Percentiles rank a stretch among this genome's conserved stretches.
phyloP scores from a whole-genome alignment of 208 protist species.

The Leishmania martiniquensis region DNA sequence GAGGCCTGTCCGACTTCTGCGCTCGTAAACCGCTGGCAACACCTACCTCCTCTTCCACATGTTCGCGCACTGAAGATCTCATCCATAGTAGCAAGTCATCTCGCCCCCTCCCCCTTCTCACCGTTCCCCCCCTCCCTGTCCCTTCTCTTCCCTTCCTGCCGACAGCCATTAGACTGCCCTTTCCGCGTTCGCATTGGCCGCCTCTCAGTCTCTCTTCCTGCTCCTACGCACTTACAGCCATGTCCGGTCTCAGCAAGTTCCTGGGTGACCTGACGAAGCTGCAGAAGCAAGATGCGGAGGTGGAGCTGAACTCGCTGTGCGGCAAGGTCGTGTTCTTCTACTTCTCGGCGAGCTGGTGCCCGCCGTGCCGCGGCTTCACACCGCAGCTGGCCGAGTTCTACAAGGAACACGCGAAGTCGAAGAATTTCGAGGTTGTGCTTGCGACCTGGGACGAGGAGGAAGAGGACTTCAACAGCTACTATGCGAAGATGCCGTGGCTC shows the following conservation, averaged over 20 bases:
- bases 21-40: neutral
- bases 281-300: slow-evolving; percentile 8
- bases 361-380: slow-evolving; percentile 92
- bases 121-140: neutral
- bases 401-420: slow-evolving; percentile 53
- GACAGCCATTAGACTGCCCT: neutral
- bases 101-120: neutral
- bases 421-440: slow-evolving; percentile 90
- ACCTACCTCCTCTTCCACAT: neutral
- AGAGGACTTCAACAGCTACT: slow-evolving; percentile 76
- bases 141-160: neutral
- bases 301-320: slow-evolving; percentile 20
- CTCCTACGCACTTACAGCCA: neutral
- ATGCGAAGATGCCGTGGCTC: slow-evolving; percentile 84
- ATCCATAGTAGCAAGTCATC: neutral
- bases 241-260: slow-evolving; percentile 20
- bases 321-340: slow-evolving; percentile 87
- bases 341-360: slow-evolving; percentile 94
- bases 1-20: neutral
- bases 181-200: neutral
- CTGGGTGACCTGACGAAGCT: slow-evolving; percentile 13
- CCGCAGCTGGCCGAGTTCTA: slow-evolving; percentile 88
- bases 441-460: slow-evolving; percentile 80
- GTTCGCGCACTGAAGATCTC: neutral
- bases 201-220: neutral